Evolutionary conservation across 768 basidiomycete genomes (phyloP).

Genomic region (Tricholoma saponaceum): DNA sequence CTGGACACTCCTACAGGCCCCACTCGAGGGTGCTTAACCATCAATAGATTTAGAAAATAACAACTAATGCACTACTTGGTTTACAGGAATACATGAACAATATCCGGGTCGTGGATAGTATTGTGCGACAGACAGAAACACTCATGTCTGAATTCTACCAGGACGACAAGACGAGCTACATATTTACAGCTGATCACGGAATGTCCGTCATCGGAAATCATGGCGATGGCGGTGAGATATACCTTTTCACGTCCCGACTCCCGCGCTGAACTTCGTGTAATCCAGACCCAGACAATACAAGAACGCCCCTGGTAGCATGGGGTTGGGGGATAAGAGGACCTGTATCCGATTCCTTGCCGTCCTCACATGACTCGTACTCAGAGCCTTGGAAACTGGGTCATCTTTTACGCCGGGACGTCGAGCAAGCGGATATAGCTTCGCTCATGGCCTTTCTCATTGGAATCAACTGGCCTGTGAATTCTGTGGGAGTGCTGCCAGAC

Average conservation of each 20-base stretch:
- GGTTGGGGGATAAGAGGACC: conserved; percentile 74
- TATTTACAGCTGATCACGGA: conserved; percentile 89
- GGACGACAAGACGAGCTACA: conserved; percentile 65
- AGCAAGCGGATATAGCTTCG: conserved; percentile 79
- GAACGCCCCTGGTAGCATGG: conserved; percentile 83
- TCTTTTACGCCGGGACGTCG: conserved; percentile 67
- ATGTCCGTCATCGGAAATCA: conserved; percentile 90
- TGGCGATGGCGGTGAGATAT: conserved; percentile 70
- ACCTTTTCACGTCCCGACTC: not conserved
- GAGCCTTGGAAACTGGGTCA: conserved; percentile 55
- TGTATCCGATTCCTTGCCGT: conserved; percentile 46
- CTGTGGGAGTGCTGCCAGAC: conserved; percentile 78
- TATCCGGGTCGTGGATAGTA: conserved; percentile 71
- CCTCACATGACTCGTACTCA: conserved; percentile 73
- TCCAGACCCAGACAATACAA: conserved; percentile 81
- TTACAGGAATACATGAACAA: conserved; percentile 81
- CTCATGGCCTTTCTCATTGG: conserved; percentile 77
- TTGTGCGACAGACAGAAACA: conserved; percentile 63
- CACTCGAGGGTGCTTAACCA: conserved; percentile 58
- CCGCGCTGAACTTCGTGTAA: conserved; percentile 5
- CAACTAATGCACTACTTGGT: not conserved
- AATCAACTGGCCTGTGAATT: conserved; percentile 74
- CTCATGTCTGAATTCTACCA: conserved; percentile 61
- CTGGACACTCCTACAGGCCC: conserved; percentile 83
- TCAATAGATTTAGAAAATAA: not conserved